Evolutionary conservation across 257 asterid species (phyloP), one percentile per base, ranked within the genome.

Genomic region (Solanum medicagineum): DNA sequence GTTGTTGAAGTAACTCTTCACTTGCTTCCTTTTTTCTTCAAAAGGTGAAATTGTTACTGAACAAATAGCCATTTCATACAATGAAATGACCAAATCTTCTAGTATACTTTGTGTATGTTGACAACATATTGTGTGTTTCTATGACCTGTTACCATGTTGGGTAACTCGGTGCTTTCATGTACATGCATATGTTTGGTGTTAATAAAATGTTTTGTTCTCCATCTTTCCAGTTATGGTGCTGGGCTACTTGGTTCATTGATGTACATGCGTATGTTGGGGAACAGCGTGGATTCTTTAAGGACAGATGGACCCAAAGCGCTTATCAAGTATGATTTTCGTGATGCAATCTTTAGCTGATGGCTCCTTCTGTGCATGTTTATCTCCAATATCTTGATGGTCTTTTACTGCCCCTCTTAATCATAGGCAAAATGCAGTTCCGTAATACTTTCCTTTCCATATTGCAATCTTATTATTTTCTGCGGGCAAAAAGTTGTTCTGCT

Each of bases 191-290:
- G 97, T 97, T 92, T 45, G 98, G 98, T 79, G 65, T 53, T 79
- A 11, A 17, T 79, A 79, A 24, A 79, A 53, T 79, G 7, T 79
- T 16, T 29, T 53, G 11, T 79, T 32, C 29, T 79, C n/a, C 83
- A 29, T 10, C 62, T 79, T 65, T 29, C 66, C 66, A 96, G 99
- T 88, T 96, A 93, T 70, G 93, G 92, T 42, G 97, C 89, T 88
- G 99, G 98, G 44, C 86, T 92, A 84, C 91, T 94, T 84, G 99
- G 99, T 87, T 88, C 98, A 57, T 88, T 96, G 89, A 97, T 88
- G 29, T 96, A 96, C 92, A 91, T 96, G 91, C 90, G 97, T 83
- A 94, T 96, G 99, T 97, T 96, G 49, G 98, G 99, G 54, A 96
- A 89, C 87, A 93, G 90, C 55, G 88, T 96, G 63, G 99, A 96